phyloP scores from a whole-genome alignment of 1,284 basidiomycete species.

The Pseudomicrostroma phylloplanum region DNA sequence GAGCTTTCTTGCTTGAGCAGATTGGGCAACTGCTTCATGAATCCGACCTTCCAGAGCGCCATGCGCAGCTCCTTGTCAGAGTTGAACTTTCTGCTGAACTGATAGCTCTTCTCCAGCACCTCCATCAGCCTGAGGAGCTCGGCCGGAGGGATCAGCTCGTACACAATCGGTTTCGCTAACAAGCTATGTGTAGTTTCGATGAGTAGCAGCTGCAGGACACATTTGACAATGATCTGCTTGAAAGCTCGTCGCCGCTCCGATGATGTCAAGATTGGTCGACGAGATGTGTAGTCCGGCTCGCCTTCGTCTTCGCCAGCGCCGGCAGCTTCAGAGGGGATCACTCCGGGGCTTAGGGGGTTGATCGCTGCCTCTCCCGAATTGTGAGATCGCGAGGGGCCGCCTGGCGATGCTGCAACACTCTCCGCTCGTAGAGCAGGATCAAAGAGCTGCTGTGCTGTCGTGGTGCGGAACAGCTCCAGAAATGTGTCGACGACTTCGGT shows the following conservation, averaged over 20 bases:
- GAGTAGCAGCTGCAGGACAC: constrained; percentile 88
- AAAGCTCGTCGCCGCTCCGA: constrained; percentile 81
- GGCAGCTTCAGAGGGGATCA: neutral
- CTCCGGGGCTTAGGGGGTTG: constrained; percentile 6
- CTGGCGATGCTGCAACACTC: constrained; percentile 50
- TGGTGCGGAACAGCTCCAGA: constrained; percentile 89
- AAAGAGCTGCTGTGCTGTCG: constrained; percentile 94
- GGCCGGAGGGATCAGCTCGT: constrained; percentile 85
- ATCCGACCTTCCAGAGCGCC: constrained; percentile 98
- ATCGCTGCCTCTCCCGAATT: neutral
- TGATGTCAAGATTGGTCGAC: constrained; percentile 52
- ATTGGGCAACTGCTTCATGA: constrained; percentile 99
- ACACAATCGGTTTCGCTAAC: constrained; percentile 66
- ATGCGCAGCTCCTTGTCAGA: constrained; percentile 96
- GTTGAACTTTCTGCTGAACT: constrained; percentile 94
- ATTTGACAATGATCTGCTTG: constrained; percentile 99
- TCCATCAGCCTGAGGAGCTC: constrained; percentile 87
- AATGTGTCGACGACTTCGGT: constrained; percentile 88
- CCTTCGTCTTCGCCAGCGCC: neutral
- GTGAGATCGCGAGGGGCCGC: neutral
- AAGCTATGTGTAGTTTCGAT: constrained; percentile 98
- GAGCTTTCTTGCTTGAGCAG: constrained; percentile 96
- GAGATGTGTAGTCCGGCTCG: neutral
- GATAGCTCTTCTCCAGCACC: constrained; percentile 91
- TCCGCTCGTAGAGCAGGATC: constrained; percentile 70